Conservation (phyloP, 2,329 filamentous ascomycete genomes). For the Hymenoscyphus occultus region DNA sequence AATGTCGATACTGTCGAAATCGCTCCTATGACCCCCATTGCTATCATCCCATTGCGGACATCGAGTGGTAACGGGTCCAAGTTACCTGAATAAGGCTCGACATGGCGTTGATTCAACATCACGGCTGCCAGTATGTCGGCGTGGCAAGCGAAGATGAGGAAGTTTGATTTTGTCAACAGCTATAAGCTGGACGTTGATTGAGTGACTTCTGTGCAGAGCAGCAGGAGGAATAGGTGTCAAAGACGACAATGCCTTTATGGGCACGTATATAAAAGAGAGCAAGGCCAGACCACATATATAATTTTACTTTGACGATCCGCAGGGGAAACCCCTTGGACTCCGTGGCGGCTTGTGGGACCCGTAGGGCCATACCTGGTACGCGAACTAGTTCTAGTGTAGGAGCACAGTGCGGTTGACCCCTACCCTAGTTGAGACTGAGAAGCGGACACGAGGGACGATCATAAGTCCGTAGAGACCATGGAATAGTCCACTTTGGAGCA, state of each 20-base stretch:
- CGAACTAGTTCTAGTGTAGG: background rate
- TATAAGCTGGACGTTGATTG: background rate
- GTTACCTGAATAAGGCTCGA: background rate
- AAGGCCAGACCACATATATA: background rate
- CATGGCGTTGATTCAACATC: background rate
- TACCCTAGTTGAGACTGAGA: background rate
- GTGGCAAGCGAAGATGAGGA: background rate
- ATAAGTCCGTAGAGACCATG: background rate
- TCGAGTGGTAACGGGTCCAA: constrained; percentile 87
- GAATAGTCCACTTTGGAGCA: background rate
- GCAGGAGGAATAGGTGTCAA: background rate
- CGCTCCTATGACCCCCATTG: constrained; percentile 49
- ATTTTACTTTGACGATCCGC: background rate
- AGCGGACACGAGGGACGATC: background rate
- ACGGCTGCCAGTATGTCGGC: background rate
- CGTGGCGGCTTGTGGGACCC: background rate
- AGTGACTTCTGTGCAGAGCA: background rate
- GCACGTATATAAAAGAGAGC: background rate
- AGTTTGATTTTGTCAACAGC: background rate
- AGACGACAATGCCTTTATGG: background rate
- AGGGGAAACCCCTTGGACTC: background rate
- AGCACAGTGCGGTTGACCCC: constrained; percentile 1
- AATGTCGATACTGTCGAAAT: constrained; percentile 46
- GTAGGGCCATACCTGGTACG: background rate
- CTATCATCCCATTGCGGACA: constrained; percentile 81